A percentile compares a stretch with the other conserved stretches of the same genome.
phyloP scores from a whole-genome alignment of 345 rosid species.

The Salix dunnii region DNA sequence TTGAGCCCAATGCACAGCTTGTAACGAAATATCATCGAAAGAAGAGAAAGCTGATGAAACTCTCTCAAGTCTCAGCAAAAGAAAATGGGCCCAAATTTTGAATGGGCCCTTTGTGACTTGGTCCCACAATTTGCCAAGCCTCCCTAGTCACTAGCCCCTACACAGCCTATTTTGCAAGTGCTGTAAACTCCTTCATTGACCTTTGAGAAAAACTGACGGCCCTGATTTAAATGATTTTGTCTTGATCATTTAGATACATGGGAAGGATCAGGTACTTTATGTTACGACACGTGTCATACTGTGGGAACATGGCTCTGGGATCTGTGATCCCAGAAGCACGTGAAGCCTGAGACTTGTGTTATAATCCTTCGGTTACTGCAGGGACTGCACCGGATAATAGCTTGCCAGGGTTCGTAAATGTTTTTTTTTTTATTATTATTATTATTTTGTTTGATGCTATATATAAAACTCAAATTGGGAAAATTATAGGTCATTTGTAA shows the following conservation, averaged over 20 bases:
- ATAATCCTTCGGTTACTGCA: not conserved
- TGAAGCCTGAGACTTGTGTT: not conserved
- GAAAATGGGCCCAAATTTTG: not conserved
- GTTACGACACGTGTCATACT: not conserved
- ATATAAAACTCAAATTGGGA: no score
- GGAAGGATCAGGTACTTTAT: not conserved
- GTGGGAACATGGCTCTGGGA: not conserved
- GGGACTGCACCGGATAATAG: not conserved
- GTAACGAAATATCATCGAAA: not conserved
- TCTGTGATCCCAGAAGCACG: constrained; percentile 6
- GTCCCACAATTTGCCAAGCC: not conserved
- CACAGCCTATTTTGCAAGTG: not conserved
- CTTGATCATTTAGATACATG: not conserved
- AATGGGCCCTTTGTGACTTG: constrained; percentile 7
- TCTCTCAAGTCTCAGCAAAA: no score
- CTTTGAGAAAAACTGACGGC: not conserved
- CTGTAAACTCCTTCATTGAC: not conserved
- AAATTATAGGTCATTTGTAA: no score
- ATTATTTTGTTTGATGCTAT: no score
- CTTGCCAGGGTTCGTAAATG: not conserved
- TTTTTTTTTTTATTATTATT: not conserved
- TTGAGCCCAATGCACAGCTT: not conserved
- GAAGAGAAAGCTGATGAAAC: constrained; percentile 9
- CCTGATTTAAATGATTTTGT: not conserved
- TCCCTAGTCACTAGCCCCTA: not conserved